A percentile compares a stretch with the other conserved stretches of the same genome.
Evolutionary conservation across 805 yeast species (phyloP).

Genomic region (Hanseniaspora thailandica): DNA sequence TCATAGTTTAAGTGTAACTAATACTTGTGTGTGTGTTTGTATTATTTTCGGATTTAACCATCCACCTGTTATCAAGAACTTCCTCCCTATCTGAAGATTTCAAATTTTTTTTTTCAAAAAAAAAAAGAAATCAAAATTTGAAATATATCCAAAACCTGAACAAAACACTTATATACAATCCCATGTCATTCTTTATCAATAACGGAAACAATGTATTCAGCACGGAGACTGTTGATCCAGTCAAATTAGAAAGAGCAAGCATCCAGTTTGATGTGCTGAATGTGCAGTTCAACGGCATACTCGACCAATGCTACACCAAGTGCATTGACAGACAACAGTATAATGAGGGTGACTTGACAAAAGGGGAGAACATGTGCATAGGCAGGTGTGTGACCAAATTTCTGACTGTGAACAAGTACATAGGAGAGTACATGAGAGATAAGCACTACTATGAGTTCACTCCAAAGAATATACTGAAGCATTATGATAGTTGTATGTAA

Average conservation of each 20-base stretch:
- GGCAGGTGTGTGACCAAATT: constrained; percentile 82
- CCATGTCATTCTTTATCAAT: constrained; percentile 53
- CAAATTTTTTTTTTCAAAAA: too few relatives aligned
- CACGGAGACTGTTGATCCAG: constrained; percentile 37
- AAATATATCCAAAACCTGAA: too few relatives aligned
- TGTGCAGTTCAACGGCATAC: constrained; percentile 42
- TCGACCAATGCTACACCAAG: constrained; percentile 54
- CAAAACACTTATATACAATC: neutral
- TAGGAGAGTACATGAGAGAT: constrained; percentile 43
- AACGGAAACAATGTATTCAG: constrained; percentile 13
- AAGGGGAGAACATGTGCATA: constrained; percentile 72
- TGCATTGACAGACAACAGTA: constrained; percentile 71
- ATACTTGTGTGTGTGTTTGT: too few relatives aligned
- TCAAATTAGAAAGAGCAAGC: constrained; percentile 50
- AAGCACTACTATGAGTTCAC: constrained; percentile 20
- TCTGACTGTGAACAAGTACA: constrained; percentile 53
- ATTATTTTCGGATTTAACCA: too few relatives aligned
- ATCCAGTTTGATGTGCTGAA: constrained; percentile 58
- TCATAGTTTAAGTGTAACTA: too few relatives aligned
- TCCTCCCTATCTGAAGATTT: too few relatives aligned
- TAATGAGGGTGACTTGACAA: constrained; percentile 71
- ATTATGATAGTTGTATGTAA: neutral
- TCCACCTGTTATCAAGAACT: too few relatives aligned
- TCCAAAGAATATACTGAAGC: constrained; percentile 9
- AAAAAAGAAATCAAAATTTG: too few relatives aligned